Percentiles rank a stretch among this genome's conserved stretches.
Evolutionary conservation across 306 rosid genomes (phyloP).

Genomic region (Carpinus fangiana): DNA sequence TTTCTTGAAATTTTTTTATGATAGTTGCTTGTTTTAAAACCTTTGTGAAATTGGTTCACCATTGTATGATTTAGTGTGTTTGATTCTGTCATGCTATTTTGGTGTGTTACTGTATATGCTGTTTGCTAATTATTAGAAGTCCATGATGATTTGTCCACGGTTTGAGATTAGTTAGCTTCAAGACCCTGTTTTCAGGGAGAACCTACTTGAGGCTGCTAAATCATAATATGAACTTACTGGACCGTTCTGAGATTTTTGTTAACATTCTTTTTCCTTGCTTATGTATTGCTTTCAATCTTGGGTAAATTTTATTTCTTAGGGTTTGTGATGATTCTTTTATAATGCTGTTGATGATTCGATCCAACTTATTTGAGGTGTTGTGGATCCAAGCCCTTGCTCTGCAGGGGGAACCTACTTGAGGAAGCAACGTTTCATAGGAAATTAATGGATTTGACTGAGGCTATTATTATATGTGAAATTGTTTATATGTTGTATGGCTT

Average conservation of each 20-base stretch:
- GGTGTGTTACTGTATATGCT: background rate
- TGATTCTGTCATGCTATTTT: background rate
- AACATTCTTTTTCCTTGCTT: no score
- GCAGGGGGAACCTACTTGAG: slow-evolving; percentile 83
- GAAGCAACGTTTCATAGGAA: slow-evolving; percentile 56
- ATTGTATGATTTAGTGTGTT: background rate
- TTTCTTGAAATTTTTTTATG: background rate
- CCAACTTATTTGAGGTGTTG: slow-evolving; percentile 53
- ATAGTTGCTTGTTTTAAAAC: fast-evolving
- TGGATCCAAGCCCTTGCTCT: slow-evolving; percentile 60
- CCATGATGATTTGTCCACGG: slow-evolving; percentile 19
- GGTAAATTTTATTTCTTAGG: background rate
- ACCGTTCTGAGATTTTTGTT: background rate
- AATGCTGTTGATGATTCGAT: slow-evolving; percentile 42
- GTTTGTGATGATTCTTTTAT: background rate
- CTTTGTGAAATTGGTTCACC: background rate
- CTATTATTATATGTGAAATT: background rate
- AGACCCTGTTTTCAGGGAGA: slow-evolving; percentile 25
- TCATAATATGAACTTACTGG: background rate
- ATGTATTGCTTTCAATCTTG: background rate
- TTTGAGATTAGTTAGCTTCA: slow-evolving; percentile 1
- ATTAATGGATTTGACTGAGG: slow-evolving; percentile 49
- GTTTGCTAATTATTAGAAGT: background rate
- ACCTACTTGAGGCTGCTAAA: slow-evolving; percentile 19
- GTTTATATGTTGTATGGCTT: background rate